phyloP scores from a whole-genome alignment of 176 grass and related monocot species.

The Triticum monococcum region DNA sequence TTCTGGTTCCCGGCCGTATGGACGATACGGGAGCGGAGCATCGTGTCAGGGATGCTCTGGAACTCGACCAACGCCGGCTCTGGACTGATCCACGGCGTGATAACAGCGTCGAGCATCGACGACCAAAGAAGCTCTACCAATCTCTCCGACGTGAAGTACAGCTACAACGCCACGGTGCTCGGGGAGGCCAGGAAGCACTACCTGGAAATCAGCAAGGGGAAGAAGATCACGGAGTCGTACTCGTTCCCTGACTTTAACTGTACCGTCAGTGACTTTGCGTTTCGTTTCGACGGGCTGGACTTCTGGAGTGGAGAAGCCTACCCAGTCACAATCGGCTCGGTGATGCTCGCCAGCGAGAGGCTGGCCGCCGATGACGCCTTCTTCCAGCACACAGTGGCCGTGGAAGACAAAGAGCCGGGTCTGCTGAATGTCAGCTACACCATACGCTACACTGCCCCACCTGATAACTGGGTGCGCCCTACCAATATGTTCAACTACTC shows the following conservation, averaged over 20 bases:
- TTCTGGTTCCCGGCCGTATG: constrained; percentile 68
- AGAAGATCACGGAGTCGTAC: neutral
- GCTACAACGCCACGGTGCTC: too few relatives aligned
- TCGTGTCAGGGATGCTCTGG: constrained; percentile 38
- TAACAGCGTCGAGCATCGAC: too few relatives aligned
- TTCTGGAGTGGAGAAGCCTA: neutral
- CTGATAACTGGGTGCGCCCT: neutral
- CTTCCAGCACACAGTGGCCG: neutral
- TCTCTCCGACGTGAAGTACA: too few relatives aligned
- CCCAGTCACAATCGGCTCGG: constrained; percentile 28
- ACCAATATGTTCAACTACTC: neutral
- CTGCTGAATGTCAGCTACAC: constrained; percentile 48
- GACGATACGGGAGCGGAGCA: constrained; percentile 41
- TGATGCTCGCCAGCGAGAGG: neutral
- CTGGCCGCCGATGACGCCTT: neutral
- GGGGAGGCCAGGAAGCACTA: too few relatives aligned
- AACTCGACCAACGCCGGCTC: neutral
- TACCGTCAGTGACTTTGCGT: constrained; percentile 31
- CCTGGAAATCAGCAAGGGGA: too few relatives aligned
- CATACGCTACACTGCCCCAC: neutral
- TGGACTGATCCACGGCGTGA: neutral
- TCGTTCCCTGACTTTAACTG: constrained; percentile 27
- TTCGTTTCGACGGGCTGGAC: neutral
- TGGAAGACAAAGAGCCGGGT: too few relatives aligned
- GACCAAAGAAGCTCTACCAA: too few relatives aligned